A percentile compares a stretch with the other conserved stretches of the same genome.
Conservation (phyloP, 2,329 filamentous ascomycete species). For the Trichocomaceae sp. region DNA sequence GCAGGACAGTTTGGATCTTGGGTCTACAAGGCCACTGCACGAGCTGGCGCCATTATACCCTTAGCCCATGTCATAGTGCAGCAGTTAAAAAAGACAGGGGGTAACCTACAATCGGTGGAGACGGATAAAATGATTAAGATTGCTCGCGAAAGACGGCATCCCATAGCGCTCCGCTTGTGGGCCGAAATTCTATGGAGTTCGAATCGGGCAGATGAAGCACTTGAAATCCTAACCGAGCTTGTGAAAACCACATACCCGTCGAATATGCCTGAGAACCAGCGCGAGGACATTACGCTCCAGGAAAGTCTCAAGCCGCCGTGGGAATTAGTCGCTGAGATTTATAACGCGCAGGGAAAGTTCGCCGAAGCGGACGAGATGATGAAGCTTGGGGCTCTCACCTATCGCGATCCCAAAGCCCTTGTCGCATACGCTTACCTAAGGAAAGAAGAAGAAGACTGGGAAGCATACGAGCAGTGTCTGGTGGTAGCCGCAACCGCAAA, state of each 20-base stretch:
- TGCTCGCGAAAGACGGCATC: slow-evolving; percentile 20
- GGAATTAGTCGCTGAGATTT: slow-evolving; percentile 22
- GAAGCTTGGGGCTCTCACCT: slow-evolving; percentile 24
- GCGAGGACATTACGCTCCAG: slow-evolving; percentile 13
- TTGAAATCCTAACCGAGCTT: slow-evolving; percentile 22
- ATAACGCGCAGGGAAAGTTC: slow-evolving; percentile 14
- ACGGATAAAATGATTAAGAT: slow-evolving; percentile 20
- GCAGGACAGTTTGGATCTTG: background rate
- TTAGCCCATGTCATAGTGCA: background rate
- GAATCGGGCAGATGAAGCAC: slow-evolving; percentile 18
- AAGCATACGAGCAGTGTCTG: slow-evolving; percentile 32
- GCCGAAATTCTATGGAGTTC: slow-evolving; percentile 22
- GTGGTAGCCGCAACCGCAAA: slow-evolving; percentile 26
- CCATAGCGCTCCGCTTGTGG: slow-evolving; percentile 25
- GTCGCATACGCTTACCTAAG: slow-evolving; percentile 21
- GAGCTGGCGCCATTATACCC: slow-evolving; percentile 7
- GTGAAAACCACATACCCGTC: slow-evolving; percentile 20
- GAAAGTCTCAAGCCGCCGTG: slow-evolving; percentile 22
- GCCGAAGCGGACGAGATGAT: slow-evolving; percentile 19
- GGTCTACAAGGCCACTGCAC: background rate
- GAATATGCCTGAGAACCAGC: background rate
- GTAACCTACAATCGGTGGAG: background rate
- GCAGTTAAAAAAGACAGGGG: slow-evolving; percentile 6
- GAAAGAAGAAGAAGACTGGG: slow-evolving; percentile 20
- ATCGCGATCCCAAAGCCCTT: slow-evolving; percentile 25